Evolutionary conservation across 768 basidiomycete species (phyloP), one percentile per base, ranked within the genome.

Genomic region (Ramaria rubella): DNA sequence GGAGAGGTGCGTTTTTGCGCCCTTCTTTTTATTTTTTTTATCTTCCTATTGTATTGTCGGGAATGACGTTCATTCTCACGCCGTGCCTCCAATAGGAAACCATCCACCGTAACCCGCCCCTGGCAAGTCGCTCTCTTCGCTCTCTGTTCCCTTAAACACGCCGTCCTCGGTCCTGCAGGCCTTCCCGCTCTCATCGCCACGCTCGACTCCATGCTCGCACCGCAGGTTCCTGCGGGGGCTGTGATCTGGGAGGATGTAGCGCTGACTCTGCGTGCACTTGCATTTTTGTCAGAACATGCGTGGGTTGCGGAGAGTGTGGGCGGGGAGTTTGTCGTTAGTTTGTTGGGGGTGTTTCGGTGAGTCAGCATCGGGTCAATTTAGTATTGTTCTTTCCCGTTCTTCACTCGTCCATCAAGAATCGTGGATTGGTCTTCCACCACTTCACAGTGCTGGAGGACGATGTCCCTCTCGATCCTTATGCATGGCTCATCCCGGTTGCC

Each of bases 111-210:
- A 12, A 23, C 52, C 38, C 52, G 52, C 27, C 42, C 52, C 2
- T 54, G 52, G 52, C 38, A 54, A 27, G 52, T 54, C 1, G 52
- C 52, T 19, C 29, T 54, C n/a, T 54, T 54, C 42, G 38, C 52
- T 14, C 52, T 54, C 24, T 54, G 52, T 40, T 34, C 38, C 3
- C 26, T 21, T 9, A 11, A 19, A 23, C 11, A 29, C 14, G 27
- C 38, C 19, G 52, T 54, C 6, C 29, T 54, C 8, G 52, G 52
- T 11, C 52, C 52, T 4, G 43, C 29, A 23, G 52, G 52, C n/a
- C 19, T 54, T 24, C 52, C 33, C 14, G 14, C 24, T n/a, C 23
- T 54, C 14, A 26, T 54, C 6, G 5, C 26, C 11, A 26, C 52
- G 4, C 42, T 54, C 11, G 29, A 54, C 36, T 23, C 36, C 4